A percentile compares a stretch with the other conserved stretches of the same genome.
These are phyloP conservation scores for Puccinia triticina DNA, from an alignment of 1,284 basidiomycete species.

Conservation along the genomic window DNA sequence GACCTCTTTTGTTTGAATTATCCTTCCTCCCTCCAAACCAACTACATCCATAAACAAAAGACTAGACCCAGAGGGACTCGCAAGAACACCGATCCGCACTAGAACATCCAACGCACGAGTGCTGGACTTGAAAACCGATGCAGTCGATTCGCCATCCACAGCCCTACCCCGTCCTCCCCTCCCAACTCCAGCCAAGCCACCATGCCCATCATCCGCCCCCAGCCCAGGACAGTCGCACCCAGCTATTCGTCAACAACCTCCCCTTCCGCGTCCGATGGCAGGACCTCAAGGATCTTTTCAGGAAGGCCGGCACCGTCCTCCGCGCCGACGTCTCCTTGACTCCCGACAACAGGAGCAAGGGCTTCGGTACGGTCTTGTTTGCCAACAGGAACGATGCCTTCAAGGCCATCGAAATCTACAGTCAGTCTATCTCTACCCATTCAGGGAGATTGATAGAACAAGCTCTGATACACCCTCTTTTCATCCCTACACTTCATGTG, in stretches of 20 bases:
- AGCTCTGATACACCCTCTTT: conserved; percentile 3
- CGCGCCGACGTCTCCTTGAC: conserved; percentile 85
- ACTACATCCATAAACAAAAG: neutral
- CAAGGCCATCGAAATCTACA: conserved; percentile 69
- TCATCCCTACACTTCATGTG: neutral
- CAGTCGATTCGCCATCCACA: conserved; percentile 14
- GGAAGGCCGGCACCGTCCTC: conserved; percentile 89
- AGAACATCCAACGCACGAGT: neutral
- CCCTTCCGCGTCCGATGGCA: conserved; percentile 94
- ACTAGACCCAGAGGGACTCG: neutral
- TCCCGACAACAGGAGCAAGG: conserved; percentile 80
- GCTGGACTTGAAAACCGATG: neutral
- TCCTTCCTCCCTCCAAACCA: too few relatives aligned
- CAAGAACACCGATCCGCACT: neutral
- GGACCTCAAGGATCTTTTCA: conserved; percentile 95
- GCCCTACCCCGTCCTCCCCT: neutral
- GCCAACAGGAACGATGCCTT: conserved; percentile 82
- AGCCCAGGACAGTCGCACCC: conserved; percentile 33
- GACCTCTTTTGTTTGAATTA: neutral
- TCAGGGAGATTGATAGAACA: neutral
- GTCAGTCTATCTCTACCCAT: neutral
- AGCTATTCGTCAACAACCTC: conserved; percentile 65
- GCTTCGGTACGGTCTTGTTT: conserved; percentile 85
- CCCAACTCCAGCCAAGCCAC: neutral
- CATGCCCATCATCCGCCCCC: conserved; percentile 10